These are phyloP conservation scores for Annulohypoxylon truncatum DNA, from an alignment of 2,329 filamentous ascomycete species.

Conservation along the genomic window DNA sequence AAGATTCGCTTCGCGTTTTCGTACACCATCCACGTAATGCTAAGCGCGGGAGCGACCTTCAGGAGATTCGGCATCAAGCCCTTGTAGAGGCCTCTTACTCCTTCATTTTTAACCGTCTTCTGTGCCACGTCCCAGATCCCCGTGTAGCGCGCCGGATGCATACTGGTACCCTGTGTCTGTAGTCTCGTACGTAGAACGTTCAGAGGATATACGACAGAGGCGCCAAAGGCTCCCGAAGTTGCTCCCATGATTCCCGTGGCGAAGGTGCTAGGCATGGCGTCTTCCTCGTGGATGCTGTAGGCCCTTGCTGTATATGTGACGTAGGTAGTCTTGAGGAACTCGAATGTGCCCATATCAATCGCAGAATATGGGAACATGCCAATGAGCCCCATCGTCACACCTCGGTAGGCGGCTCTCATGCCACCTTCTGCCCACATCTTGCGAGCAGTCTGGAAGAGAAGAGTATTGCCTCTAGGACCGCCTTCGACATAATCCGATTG, in stretches of 20 bases:
- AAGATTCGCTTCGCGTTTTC: slow-evolving; percentile 87
- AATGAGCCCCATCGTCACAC: slow-evolving; percentile 90
- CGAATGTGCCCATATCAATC: slow-evolving; percentile 95
- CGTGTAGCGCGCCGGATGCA: slow-evolving; percentile 90
- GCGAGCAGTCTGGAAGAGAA: slow-evolving; percentile 83
- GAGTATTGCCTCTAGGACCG: slow-evolving; percentile 82
- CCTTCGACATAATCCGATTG: slow-evolving; percentile 94
- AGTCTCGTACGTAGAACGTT: slow-evolving; percentile 92
- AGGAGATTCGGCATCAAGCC: slow-evolving; percentile 94
- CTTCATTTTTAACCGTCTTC: slow-evolving; percentile 86
- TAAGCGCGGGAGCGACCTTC: slow-evolving; percentile 95
- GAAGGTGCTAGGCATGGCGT: slow-evolving; percentile 83
- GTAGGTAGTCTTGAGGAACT: slow-evolving; percentile 85
- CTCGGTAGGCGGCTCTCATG: slow-evolving; percentile 83
- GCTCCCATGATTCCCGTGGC: slow-evolving; percentile 90
- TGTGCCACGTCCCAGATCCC: slow-evolving; percentile 90
- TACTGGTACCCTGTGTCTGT: slow-evolving; percentile 93
- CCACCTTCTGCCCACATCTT: slow-evolving; percentile 88
- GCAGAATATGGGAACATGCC: slow-evolving; percentile 99
- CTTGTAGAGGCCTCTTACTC: slow-evolving; percentile 88
- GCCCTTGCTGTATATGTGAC: slow-evolving; percentile 75
- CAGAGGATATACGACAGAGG: slow-evolving; percentile 92
- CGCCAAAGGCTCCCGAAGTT: slow-evolving; percentile 89
- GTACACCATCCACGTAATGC: slow-evolving; percentile 94
- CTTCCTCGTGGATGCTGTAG: slow-evolving; percentile 81